These are phyloP conservation scores for Trichoderma gamsii DNA, from an alignment of 495 filamentous ascomycete genomes.

Conservation along the genomic window DNA sequence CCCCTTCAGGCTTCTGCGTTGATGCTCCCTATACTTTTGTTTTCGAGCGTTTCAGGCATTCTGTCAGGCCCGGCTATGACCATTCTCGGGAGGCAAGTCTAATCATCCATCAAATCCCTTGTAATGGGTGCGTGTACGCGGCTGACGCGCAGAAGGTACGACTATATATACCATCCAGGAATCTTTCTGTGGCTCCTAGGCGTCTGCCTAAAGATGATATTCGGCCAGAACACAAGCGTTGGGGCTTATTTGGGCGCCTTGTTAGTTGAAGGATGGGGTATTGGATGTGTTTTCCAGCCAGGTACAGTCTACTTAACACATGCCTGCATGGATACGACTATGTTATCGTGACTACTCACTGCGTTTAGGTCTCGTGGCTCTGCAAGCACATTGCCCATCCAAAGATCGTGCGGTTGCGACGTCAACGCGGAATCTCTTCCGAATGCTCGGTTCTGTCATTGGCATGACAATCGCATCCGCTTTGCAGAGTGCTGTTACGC, in stretches of 20 bases:
- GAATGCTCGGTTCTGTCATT: slow-evolving; percentile 52
- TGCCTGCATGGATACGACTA: not conserved
- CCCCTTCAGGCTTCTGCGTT: slow-evolving; percentile 41
- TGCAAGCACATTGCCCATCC: slow-evolving; percentile 55
- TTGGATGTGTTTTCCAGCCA: slow-evolving; percentile 53
- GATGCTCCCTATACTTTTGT: slow-evolving; percentile 49
- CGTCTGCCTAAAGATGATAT: not conserved
- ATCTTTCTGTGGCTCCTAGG: slow-evolving; percentile 16
- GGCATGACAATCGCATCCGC: slow-evolving; percentile 55
- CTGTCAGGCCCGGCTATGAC: slow-evolving; percentile 54
- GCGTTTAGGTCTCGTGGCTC: slow-evolving; percentile 44
- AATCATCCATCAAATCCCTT: not conserved
- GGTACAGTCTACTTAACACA: slow-evolving; percentile 18
- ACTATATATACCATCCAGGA: slow-evolving; percentile 14
- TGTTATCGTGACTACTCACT: not conserved
- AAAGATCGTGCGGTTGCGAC: slow-evolving; percentile 56
- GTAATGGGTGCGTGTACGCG: not conserved
- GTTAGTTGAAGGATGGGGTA: not conserved
- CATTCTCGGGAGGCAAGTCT: slow-evolving; percentile 18
- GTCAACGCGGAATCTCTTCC: slow-evolving; percentile 57
- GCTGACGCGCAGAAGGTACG: not conserved
- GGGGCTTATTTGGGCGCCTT: not conserved
- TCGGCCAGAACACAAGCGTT: not conserved
- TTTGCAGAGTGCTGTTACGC: slow-evolving; percentile 46
- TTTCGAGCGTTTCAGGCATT: slow-evolving; percentile 47